These are phyloP conservation scores for Penicillium arizonense DNA, from an alignment of 495 filamentous ascomycete species.

Conservation along the genomic window DNA sequence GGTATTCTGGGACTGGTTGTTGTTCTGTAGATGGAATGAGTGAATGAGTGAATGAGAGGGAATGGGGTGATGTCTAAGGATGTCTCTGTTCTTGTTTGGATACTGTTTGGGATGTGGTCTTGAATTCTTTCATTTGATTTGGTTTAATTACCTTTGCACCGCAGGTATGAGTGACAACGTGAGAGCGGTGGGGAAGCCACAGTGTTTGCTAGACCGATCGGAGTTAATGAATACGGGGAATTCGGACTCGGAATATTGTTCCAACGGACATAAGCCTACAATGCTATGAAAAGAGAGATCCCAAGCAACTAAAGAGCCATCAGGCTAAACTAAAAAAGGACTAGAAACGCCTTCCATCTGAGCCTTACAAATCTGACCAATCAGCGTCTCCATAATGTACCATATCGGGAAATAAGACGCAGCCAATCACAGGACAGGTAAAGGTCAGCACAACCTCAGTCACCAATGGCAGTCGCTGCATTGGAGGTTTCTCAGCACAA, in stretches of 20 bases:
- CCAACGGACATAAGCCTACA: too few relatives aligned
- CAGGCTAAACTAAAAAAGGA: too few relatives aligned
- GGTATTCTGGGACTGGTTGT: constrained; percentile 23
- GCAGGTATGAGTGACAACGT: too few relatives aligned
- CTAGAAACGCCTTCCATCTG: not conserved
- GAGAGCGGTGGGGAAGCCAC: too few relatives aligned
- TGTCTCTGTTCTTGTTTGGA: too few relatives aligned
- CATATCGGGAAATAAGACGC: not conserved
- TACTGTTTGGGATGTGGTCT: too few relatives aligned
- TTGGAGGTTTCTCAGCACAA: constrained; percentile 3
- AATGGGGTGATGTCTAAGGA: too few relatives aligned
- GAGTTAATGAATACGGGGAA: not conserved
- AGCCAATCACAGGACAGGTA: constrained; percentile 9
- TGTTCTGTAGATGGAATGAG: constrained; percentile 15
- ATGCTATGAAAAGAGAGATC: too few relatives aligned
- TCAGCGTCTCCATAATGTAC: not conserved
- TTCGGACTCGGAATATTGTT: not conserved
- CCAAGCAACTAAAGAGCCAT: too few relatives aligned
- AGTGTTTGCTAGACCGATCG: not conserved
- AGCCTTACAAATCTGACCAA: not conserved
- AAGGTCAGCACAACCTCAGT: constrained; percentile 11
- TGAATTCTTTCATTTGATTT: too few relatives aligned
- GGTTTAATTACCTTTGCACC: too few relatives aligned
- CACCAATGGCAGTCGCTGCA: constrained; percentile 9
- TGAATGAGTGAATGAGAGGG: too few relatives aligned